Percentiles rank a stretch among this genome's conserved stretches.
phyloP scores from a whole-genome alignment of 306 rosid species.

The Corylus heterophylla region DNA sequence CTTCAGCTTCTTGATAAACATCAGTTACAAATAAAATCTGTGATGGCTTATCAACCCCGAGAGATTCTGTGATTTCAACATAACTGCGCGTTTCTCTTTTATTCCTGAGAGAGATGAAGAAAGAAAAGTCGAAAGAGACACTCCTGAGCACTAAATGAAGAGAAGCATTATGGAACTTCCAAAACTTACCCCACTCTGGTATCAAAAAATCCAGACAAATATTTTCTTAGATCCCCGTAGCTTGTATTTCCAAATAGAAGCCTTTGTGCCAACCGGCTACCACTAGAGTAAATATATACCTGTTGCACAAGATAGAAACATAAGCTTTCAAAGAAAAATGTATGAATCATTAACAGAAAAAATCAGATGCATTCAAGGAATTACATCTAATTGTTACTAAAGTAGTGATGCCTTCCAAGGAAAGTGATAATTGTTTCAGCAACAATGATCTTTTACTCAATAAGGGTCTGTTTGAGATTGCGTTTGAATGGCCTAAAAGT shows the following conservation, averaged over 20 bases:
- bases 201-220: slow-evolving; percentile 86
- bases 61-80: slow-evolving; percentile 62
- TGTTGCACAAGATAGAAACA: slow-evolving; percentile 36
- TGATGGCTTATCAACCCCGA: slow-evolving; percentile 86
- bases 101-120: slow-evolving; percentile 52
- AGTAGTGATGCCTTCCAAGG: slow-evolving; percentile 21
- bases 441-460: slow-evolving; percentile 17
- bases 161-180: not conserved
- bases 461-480: too few relatives aligned
- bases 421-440: slow-evolving; percentile 9
- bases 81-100: slow-evolving; percentile 79
- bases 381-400: not conserved
- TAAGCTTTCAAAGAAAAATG: slow-evolving; percentile 17
- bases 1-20: slow-evolving; percentile 83
- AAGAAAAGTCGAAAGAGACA: slow-evolving; percentile 16
- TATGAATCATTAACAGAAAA: slow-evolving; percentile 22
- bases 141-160: slow-evolving; percentile 11
- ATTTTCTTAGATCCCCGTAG: slow-evolving; percentile 83
- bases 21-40: slow-evolving; percentile 85
- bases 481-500: too few relatives aligned
- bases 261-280: slow-evolving; percentile 96
- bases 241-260: slow-evolving; percentile 83
- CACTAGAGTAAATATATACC: slow-evolving; percentile 97
- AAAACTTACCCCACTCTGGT: slow-evolving; percentile 78
- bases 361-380: slow-evolving; percentile 13